These are phyloP conservation scores for Mycena vitilis DNA, from an alignment of 768 basidiomycete genomes.

Conservation along the genomic window DNA sequence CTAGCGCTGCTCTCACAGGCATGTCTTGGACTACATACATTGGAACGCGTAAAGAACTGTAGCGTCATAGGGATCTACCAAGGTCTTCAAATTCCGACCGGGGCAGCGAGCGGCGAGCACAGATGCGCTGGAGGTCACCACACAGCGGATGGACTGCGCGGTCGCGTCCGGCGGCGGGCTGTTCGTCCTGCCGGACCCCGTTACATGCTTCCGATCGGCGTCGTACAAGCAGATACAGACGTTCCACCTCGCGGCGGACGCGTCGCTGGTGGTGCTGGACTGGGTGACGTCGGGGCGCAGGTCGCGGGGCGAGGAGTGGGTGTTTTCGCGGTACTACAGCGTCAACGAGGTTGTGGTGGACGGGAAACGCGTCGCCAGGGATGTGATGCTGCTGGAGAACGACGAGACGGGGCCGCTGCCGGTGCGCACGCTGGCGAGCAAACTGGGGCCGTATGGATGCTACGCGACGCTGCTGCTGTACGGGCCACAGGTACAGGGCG, in stretches of 20 bases:
- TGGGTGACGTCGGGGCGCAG: slow-evolving; percentile 93
- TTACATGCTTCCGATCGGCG: slow-evolving; percentile 90
- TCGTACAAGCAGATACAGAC: slow-evolving; percentile 87
- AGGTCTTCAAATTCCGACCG: slow-evolving; percentile 87
- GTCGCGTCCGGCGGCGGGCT: slow-evolving; percentile 67
- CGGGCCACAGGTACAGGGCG: slow-evolving; percentile 68
- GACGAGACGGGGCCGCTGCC: slow-evolving; percentile 40
- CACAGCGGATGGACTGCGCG: slow-evolving; percentile 70
- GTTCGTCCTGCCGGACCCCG: slow-evolving; percentile 90
- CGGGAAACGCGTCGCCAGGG: slow-evolving; percentile 75
- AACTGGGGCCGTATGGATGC: slow-evolving; percentile 85
- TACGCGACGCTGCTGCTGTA: slow-evolving; percentile 89
- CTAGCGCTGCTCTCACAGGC: slow-evolving; percentile 89
- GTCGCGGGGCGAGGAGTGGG: slow-evolving; percentile 90
- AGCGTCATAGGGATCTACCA: slow-evolving; percentile 82
- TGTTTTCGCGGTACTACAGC: slow-evolving; percentile 85
- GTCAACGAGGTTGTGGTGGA: slow-evolving; percentile 84
- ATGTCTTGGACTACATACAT: background rate
- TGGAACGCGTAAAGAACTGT: background rate
- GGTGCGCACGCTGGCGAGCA: slow-evolving; percentile 64
- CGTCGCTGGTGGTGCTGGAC: slow-evolving; percentile 83
- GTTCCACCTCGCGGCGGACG: slow-evolving; percentile 70
- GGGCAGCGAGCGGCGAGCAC: slow-evolving; percentile 66
- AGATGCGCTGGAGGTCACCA: slow-evolving; percentile 53
- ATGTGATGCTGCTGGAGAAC: slow-evolving; percentile 82